These are phyloP conservation scores for Neoboletus subvelutipes DNA, from an alignment of 768 basidiomycete species.

Conservation along the genomic window DNA sequence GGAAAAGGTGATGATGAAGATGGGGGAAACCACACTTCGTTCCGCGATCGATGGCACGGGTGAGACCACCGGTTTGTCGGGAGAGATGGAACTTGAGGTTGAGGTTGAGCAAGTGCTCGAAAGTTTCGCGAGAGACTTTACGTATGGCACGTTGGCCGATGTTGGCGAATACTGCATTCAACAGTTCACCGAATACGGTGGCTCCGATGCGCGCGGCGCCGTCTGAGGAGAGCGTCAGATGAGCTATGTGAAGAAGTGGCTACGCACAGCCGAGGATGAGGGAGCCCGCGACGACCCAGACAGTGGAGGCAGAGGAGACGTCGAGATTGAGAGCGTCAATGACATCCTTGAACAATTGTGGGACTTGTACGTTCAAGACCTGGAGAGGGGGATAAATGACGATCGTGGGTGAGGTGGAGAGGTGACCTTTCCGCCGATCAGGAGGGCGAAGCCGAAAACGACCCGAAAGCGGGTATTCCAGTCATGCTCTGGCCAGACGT, in stretches of 20 bases:
- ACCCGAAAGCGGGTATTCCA: conserved; percentile 83
- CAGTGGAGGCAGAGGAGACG: conserved; percentile 69
- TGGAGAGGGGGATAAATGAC: conserved; percentile 29
- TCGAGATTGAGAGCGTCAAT: conserved; percentile 89
- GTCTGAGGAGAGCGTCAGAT: conserved; percentile 47
- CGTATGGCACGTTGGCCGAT: conserved; percentile 94
- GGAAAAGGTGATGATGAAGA: background rate
- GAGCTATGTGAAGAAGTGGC: background rate
- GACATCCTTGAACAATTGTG: conserved; percentile 88
- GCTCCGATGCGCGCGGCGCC: conserved; percentile 89
- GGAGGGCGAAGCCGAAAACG: conserved; percentile 72
- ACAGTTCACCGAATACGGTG: conserved; percentile 83
- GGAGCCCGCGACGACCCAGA: conserved; percentile 90
- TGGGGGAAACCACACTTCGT: conserved; percentile 68
- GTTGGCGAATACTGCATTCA: conserved; percentile 95
- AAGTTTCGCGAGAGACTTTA: conserved; percentile 93
- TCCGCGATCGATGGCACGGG: conserved; percentile 94
- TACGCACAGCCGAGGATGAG: conserved; percentile 87
- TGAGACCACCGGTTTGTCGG: conserved; percentile 93
- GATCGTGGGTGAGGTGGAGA: background rate
- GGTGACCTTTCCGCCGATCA: conserved; percentile 81
- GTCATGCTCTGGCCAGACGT: conserved; percentile 91
- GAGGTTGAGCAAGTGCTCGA: conserved; percentile 87
- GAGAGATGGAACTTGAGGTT: conserved; percentile 91
- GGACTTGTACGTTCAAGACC: conserved; percentile 98